Evolutionary conservation across 257 asterid genomes (phyloP).

Genomic region (Anisodus tanguticus): DNA sequence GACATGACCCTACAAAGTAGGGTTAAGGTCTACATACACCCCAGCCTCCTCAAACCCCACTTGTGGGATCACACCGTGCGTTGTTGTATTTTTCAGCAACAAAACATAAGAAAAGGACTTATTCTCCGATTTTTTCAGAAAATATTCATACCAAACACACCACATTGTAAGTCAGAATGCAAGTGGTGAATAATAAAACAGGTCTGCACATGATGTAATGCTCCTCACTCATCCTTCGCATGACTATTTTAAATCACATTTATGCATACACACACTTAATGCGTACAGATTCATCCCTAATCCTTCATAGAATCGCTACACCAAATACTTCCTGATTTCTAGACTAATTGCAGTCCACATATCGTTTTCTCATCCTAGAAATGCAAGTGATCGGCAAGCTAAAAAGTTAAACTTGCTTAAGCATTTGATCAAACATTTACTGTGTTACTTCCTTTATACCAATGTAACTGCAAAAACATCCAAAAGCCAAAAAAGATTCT

Average conservation of each 20-base stretch:
- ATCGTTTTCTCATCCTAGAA: not conserved
- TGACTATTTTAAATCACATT: not conserved
- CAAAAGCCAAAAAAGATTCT: not conserved
- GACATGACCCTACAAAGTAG: too few relatives aligned
- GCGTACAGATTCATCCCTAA: not conserved
- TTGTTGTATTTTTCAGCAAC: too few relatives aligned
- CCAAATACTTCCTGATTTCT: not conserved
- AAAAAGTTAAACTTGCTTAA: constrained; percentile 28
- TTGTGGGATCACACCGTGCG: too few relatives aligned
- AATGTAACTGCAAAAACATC: not conserved
- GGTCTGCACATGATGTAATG: not conserved
- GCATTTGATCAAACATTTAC: constrained; percentile 42
- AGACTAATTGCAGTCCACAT: constrained; percentile 15
- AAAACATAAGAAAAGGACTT: too few relatives aligned
- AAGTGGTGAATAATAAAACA: not conserved
- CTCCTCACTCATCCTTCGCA: not conserved
- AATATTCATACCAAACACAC: not conserved
- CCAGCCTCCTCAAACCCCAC: too few relatives aligned
- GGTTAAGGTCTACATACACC: too few relatives aligned
- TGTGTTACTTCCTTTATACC: not conserved
- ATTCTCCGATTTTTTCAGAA: too few relatives aligned
- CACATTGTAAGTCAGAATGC: not conserved
- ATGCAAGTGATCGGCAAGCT: not conserved
- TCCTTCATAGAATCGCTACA: not conserved
- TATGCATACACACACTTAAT: not conserved